Evolutionary conservation across 2,329 filamentous ascomycete genomes (phyloP).

Genomic region (Aspergillus eucalypticola): DNA sequence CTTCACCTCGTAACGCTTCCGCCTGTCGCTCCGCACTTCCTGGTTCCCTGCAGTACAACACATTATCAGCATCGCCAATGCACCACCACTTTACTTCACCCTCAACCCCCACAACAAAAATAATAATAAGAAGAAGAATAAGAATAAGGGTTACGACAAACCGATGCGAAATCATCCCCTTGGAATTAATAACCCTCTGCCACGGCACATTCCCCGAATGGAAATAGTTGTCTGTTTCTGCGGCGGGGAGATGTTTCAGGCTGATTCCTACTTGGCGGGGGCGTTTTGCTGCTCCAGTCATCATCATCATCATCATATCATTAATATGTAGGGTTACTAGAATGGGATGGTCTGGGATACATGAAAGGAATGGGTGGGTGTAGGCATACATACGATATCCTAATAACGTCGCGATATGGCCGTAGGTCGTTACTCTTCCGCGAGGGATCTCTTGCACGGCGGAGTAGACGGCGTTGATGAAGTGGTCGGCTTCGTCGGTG

Average conservation of each 20-base stretch:
- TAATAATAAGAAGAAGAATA: no score
- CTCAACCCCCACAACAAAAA: no score
- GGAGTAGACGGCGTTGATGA: conserved; percentile 68
- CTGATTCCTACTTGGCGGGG: conserved; percentile 86
- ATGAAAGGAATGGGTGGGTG: no score
- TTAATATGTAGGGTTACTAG: no score
- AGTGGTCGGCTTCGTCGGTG: conserved; percentile 51
- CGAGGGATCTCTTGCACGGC: conserved; percentile 82
- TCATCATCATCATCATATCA: no score
- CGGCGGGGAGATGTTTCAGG: conserved; percentile 76
- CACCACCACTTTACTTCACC: no score
- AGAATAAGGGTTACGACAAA: conserved; percentile 40
- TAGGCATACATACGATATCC: conserved; percentile 46
- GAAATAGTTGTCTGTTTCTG: conserved; percentile 55
- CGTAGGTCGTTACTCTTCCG: conserved; percentile 85
- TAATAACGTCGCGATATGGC: conserved; percentile 64
- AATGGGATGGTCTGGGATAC: no score
- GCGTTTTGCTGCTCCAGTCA: conserved; percentile 63
- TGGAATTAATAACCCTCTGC: conserved; percentile 89
- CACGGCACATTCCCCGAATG: conserved; percentile 82
- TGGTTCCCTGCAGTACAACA: conserved; percentile 34
- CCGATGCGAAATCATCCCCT: conserved; percentile 83
- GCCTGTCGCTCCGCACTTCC: conserved; percentile 48
- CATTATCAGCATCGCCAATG: background rate
- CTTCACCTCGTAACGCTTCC: conserved; percentile 42